Evolutionary conservation across 495 filamentous ascomycete species (phyloP).

Genomic region (Lepidopterella palustris): DNA sequence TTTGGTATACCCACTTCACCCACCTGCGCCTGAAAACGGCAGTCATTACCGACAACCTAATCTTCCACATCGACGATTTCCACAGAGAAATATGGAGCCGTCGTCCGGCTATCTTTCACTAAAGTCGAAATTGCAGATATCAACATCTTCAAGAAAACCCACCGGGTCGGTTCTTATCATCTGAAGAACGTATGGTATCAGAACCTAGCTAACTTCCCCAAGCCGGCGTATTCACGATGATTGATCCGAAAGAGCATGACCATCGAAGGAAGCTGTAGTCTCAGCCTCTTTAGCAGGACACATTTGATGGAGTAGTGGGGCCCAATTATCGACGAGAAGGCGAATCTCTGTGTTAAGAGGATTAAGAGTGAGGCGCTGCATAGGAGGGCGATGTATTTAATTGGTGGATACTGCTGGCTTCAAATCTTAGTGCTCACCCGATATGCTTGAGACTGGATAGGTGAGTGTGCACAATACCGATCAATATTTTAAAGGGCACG

Average conservation of each 20-base stretch:
- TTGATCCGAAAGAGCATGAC: slow-evolving; percentile 15
- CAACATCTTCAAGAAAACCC: slow-evolving; percentile 37
- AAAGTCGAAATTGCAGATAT: slow-evolving; percentile 41
- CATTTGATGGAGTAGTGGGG: slow-evolving; percentile 10
- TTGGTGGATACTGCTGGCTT: slow-evolving; percentile 26
- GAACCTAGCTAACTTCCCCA: slow-evolving; percentile 2
- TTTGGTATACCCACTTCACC: slow-evolving; percentile 14
- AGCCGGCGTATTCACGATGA: slow-evolving; percentile 8
- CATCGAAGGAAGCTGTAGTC: slow-evolving; percentile 12
- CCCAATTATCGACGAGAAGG: slow-evolving; percentile 11
- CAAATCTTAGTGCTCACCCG: slow-evolving; percentile 13
- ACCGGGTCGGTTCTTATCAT: slow-evolving; percentile 36
- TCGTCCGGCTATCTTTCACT: slow-evolving; percentile 40
- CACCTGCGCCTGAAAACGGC: slow-evolving; percentile 14
- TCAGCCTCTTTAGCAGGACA: slow-evolving; percentile 9
- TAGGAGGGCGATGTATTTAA: slow-evolving; percentile 18
- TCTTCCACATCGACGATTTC: slow-evolving; percentile 9
- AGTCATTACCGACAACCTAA: slow-evolving; percentile 11
- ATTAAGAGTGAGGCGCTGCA: slow-evolving; percentile 14
- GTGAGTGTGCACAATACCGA: neutral
- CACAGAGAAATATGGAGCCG: slow-evolving; percentile 8
- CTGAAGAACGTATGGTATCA: slow-evolving; percentile 12
- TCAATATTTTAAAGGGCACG: neutral
- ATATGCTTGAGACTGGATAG: slow-evolving; percentile 21
- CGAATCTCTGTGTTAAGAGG: slow-evolving; percentile 11